Evolutionary conservation across 2,329 filamentous ascomycete species (phyloP).

Genomic region (Ophiostoma tasmaniense): DNA sequence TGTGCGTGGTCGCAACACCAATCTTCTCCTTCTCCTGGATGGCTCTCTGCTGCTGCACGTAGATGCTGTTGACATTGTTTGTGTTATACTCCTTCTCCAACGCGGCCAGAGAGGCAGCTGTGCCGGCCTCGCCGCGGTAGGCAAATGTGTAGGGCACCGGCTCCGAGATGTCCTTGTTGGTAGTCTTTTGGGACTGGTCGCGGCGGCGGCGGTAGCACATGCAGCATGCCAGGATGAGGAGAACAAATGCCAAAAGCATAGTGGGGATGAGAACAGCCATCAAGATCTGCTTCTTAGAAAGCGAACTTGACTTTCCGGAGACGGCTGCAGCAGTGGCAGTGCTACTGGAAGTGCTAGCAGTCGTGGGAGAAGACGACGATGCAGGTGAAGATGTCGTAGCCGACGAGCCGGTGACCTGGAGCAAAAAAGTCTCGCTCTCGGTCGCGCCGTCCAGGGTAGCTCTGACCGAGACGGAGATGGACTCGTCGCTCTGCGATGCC

Average conservation of each 20-base stretch:
- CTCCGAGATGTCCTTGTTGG: constrained; percentile 26
- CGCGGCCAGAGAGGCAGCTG: constrained; percentile 18
- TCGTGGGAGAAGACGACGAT: constrained; percentile 7
- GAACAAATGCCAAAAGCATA: constrained; percentile 30
- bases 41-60: constrained; percentile 2
- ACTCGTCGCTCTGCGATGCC: background rate
- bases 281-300: constrained; percentile 27
- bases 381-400: constrained; percentile 14
- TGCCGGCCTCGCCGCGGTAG: constrained; percentile 21
- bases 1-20: background rate
- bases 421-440: constrained; percentile 32
- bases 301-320: background rate
- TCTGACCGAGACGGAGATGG: constrained; percentile 23
- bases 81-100: constrained; percentile 19
- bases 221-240: constrained; percentile 25
- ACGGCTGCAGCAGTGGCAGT: background rate
- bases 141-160: constrained; percentile 27
- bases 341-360: constrained; percentile 10
- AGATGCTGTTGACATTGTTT: constrained; percentile 10
- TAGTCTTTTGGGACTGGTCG: constrained; percentile 23
- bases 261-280: constrained; percentile 38
- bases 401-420: constrained; percentile 29
- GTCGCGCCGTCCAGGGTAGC: constrained; percentile 29
- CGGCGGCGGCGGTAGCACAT: constrained; percentile 24
- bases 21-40: constrained; percentile 9